Evolutionary conservation across 1,284 basidiomycete species (phyloP).

Genomic region (Irpex sp.): DNA sequence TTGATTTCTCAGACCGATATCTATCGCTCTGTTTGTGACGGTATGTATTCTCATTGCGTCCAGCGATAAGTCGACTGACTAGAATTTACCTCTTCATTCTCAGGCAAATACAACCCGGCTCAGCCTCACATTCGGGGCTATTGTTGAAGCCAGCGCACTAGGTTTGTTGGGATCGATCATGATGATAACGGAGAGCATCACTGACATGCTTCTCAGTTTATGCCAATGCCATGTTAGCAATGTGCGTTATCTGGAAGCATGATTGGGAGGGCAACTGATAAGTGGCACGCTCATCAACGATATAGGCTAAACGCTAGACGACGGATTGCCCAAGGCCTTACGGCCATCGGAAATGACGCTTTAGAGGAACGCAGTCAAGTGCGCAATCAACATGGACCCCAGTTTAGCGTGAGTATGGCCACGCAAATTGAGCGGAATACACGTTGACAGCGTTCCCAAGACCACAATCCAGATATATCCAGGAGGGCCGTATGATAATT

Average conservation of each 20-base stretch:
- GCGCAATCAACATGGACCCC: not conserved
- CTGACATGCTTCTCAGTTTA: not conserved
- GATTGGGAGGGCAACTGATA: not conserved
- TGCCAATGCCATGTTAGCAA: not conserved
- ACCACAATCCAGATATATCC: not conserved
- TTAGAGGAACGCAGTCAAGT: not conserved
- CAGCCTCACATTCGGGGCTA: not conserved
- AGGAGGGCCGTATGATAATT: not conserved
- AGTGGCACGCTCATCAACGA: not conserved
- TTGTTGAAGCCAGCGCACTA: not conserved
- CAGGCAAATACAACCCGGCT: not conserved
- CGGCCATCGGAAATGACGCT: not conserved
- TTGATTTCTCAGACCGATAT: not conserved
- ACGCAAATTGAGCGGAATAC: not conserved
- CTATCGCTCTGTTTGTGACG: not conserved
- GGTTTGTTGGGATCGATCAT: not conserved
- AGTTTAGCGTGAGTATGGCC: not conserved
- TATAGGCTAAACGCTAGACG: not conserved
- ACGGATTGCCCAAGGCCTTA: not conserved
- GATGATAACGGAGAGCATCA: not conserved
- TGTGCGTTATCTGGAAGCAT: not conserved
- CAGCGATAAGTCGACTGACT: not conserved
- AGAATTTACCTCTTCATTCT: not conserved
- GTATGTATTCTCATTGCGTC: not conserved
- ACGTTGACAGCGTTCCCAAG: not conserved